Percentiles rank a stretch among this genome's conserved stretches.
These are phyloP conservation scores for Rhodotorula sp. DNA, from an alignment of 1,284 basidiomycete species.

Conservation along the genomic window DNA sequence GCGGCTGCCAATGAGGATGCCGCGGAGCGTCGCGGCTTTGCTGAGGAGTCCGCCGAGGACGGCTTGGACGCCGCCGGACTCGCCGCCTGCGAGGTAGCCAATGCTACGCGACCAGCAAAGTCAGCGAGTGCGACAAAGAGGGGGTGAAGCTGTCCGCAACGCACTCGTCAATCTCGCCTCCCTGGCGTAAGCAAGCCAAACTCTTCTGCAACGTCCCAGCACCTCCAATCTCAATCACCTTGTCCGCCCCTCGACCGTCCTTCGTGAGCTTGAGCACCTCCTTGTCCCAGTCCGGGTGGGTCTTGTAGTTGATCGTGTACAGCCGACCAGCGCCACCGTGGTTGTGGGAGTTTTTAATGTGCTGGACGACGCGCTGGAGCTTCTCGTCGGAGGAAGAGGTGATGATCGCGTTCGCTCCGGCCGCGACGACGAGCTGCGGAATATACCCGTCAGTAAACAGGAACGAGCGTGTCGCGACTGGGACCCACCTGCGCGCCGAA, in stretches of 20 bases:
- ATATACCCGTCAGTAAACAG: too few species aligned
- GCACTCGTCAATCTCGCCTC: constrained; percentile 39
- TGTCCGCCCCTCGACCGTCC: constrained; percentile 58
- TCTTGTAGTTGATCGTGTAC: constrained; percentile 59
- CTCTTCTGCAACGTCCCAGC: constrained; percentile 46
- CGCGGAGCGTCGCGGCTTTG: constrained; percentile 46
- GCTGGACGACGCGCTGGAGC: constrained; percentile 53
- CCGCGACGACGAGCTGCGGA: constrained; percentile 58
- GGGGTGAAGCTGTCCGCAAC: too few species aligned
- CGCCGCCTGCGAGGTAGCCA: background rate
- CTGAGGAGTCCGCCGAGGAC: background rate
- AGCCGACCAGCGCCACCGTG: constrained; percentile 51
- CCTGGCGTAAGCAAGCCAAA: constrained; percentile 22
- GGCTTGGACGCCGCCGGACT: constrained; percentile 5
- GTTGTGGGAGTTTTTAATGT: constrained; percentile 43
- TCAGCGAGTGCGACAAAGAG: too few species aligned
- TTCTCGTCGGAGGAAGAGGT: constrained; percentile 65
- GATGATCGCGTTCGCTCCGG: constrained; percentile 61
- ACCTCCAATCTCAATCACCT: constrained; percentile 47
- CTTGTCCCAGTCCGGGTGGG: constrained; percentile 59
- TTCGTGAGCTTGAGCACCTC: constrained; percentile 57
- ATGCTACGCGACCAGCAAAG: background rate
- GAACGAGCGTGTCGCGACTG: too few species aligned
- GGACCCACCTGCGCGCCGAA: constrained; percentile 48
- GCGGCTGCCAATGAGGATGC: constrained; percentile 52